Conservation (phyloP, 1,139 yeast species). For the Pichia cactophila region DNA sequence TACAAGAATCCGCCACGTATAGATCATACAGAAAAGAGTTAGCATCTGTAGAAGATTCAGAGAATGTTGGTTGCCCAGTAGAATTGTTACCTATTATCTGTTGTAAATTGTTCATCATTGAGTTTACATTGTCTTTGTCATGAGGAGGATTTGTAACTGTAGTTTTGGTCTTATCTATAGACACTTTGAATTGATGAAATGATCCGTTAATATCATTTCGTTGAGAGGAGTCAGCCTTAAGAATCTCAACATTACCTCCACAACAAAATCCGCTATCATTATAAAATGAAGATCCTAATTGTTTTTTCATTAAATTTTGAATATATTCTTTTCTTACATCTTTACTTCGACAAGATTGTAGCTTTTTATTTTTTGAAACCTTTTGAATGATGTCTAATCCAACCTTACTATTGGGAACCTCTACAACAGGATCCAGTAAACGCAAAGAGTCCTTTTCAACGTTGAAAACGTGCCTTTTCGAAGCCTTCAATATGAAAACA, state of each 20-base stretch:
- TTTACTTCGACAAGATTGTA: constrained; percentile 8
- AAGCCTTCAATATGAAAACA: constrained; percentile 39
- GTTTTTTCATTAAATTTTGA: background rate
- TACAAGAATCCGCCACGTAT: constrained; percentile 32
- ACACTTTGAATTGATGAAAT: constrained; percentile 4
- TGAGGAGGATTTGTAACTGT: background rate
- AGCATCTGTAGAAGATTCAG: background rate
- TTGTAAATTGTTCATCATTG: background rate
- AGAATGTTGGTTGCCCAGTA: background rate
- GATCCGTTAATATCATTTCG: background rate
- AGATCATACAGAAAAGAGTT: constrained; percentile 20
- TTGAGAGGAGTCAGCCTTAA: background rate
- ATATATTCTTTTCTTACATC: constrained; percentile 5
- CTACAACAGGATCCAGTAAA: constrained; percentile 28
- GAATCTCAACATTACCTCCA: background rate
- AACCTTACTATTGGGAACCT: constrained; percentile 26
- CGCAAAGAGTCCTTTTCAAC: constrained; percentile 35
- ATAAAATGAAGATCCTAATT: background rate
- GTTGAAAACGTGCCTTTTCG: constrained; percentile 45
- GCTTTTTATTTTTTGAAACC: constrained; percentile 13
- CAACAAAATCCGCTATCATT: background rate
- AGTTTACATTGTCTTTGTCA: background rate
- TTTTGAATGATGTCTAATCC: constrained; percentile 25
- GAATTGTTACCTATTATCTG: background rate
- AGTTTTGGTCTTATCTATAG: constrained; percentile 1